Percentiles rank a stretch among this genome's conserved stretches.
These are phyloP conservation scores for Colletotrichum ledebouriae DNA, from an alignment of 2,329 filamentous ascomycete species.

Conservation along the genomic window DNA sequence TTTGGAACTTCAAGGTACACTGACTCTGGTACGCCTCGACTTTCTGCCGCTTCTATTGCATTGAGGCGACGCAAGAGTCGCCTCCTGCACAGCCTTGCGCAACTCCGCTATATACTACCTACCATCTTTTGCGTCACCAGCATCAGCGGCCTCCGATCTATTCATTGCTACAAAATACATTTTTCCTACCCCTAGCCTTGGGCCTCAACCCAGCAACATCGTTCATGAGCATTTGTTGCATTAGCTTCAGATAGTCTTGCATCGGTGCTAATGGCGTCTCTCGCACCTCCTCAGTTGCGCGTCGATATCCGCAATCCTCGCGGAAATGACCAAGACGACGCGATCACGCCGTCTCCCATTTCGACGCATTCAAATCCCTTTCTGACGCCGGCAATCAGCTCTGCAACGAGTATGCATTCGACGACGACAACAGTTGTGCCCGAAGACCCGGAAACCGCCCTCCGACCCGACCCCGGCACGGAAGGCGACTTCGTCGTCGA, in stretches of 20 bases:
- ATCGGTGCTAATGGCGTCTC: slow-evolving; percentile 41
- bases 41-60: slow-evolving; percentile 23
- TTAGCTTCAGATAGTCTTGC: background rate
- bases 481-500: slow-evolving; percentile 78
- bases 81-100: slow-evolving; percentile 23
- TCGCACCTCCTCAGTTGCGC: slow-evolving; percentile 41
- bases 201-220: background rate
- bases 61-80: slow-evolving; percentile 9
- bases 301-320: slow-evolving; percentile 38
- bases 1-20: slow-evolving; percentile 15
- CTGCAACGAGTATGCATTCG: slow-evolving; percentile 42
- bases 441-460: slow-evolving; percentile 61
- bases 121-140: slow-evolving; percentile 9
- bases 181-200: background rate
- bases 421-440: slow-evolving; percentile 35
- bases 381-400: slow-evolving; percentile 45
- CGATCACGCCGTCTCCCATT: slow-evolving; percentile 41
- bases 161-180: no score
- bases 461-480: slow-evolving; percentile 77
- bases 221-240: slow-evolving; percentile 20
- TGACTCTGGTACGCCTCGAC: slow-evolving; percentile 19
- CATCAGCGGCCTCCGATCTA: background rate
- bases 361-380: slow-evolving; percentile 47
- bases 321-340: slow-evolving; percentile 38
- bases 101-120: slow-evolving; percentile 28